Base-by-base conservation (phyloP, 441 rosid genomes). In the Geranium incanum region DNA sequence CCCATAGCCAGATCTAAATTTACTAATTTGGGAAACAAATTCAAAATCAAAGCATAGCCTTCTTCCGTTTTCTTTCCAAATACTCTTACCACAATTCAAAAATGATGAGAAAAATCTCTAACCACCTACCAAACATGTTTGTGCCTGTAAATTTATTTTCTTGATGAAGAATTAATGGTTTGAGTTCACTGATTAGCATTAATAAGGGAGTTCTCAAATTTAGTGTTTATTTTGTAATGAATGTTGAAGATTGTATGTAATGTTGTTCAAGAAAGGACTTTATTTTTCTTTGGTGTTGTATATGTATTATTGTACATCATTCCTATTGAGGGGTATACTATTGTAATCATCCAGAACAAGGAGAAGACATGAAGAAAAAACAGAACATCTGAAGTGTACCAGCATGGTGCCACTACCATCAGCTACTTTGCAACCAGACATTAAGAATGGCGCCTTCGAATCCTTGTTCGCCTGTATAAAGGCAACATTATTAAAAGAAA, bases 371-470 rank as follows among this genome's bases (percentile, higher is more conserved):
- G 55, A 8, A 8, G 16, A 28, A 12, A 48, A 48, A 48, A 12
- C 33, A 48, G 3, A 45, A 15, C 4, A 48, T 48, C 1, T 12
- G 55, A 48, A 50, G 59, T 50, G 59, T 88, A 95, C 99, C 98
- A 95, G 86, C 98, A 95, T 89, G 36, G 82, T 86, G 72, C 99
- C 99, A 60, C 91, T 84, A 70, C 99, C 99, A 76, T 95, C 99
- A 41, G 99, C 99, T 68, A 95, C 97, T 87, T 95, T 95, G 80
- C 99, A 95, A 55, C 98, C 99, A 79, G 99, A 87, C 89, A 95
- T 95, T 74, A 95, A 78, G 85, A 93, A 95, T 36, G 98, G 99
- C 41, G 86, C 73, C 72, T 90, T 95, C 60, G 88, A 86, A 86
- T 95, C 92, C 86, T 95, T 93, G 86, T 79, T 93, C 70, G 90